A percentile compares a stretch with the other conserved stretches of the same genome.
These are phyloP conservation scores for Microthlaspi erraticum DNA, from an alignment of 345 rosid genomes.

Conservation along the genomic window DNA sequence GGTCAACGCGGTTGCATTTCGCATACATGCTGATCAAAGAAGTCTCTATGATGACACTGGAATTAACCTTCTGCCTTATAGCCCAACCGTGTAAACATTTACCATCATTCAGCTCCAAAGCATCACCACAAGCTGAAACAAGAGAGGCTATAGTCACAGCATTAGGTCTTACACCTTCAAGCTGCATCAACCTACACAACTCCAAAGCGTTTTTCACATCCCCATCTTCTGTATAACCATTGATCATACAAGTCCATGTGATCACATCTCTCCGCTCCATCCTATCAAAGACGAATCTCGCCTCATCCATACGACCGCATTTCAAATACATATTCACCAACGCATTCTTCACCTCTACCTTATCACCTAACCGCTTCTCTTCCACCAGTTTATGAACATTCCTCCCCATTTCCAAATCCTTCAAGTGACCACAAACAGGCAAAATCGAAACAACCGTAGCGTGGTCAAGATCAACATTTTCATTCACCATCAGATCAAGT, in stretches of 20 bases:
- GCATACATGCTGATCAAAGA: conserved; percentile 90
- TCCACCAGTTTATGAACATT: conserved; percentile 56
- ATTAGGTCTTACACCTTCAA: conserved; percentile 58
- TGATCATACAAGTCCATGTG: conserved; percentile 72
- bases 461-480: conserved; percentile 56
- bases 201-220: conserved; percentile 52
- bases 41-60: conserved; percentile 62
- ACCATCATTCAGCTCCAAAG: conserved; percentile 54
- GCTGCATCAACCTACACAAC: conserved; percentile 59
- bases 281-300: conserved; percentile 59
- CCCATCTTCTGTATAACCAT: conserved; percentile 56
- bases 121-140: conserved; percentile 68
- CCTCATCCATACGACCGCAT: conserved; percentile 65
- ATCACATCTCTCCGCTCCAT: conserved; percentile 64
- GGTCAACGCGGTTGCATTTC: conserved; percentile 60
- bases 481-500: conserved; percentile 54
- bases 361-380: conserved; percentile 53
- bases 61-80: conserved; percentile 54
- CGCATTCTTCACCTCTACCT: conserved; percentile 54
- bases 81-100: conserved; percentile 82
- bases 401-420: conserved; percentile 60
- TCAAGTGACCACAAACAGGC: conserved; percentile 67
- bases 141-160: conserved; percentile 68
- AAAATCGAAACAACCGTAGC: conserved; percentile 59
- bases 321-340: conserved; percentile 71